Evolutionary conservation across 306 rosid species (phyloP), one percentile per base, ranked within the genome.

Genomic region (Hylodesmum podocarpum): DNA sequence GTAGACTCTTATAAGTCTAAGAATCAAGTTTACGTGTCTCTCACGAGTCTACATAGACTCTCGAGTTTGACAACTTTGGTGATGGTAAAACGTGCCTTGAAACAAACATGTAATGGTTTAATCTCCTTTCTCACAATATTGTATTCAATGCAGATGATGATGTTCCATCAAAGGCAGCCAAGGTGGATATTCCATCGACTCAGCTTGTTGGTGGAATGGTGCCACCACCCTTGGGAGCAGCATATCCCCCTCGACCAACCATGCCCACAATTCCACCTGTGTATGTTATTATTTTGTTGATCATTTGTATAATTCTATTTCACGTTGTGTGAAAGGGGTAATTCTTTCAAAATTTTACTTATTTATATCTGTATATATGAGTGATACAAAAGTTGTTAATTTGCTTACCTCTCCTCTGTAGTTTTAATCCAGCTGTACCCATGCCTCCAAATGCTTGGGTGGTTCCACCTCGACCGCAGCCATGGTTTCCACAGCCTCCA

Each of bases 381-480:
- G 55, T 75, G 49, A 43, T 15, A 4, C 5, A 22, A 28, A 34
- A 47, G 66, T 64, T 61, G 51, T 70, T 66, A 7, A 22, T 4
- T 19, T 29, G 18, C 62, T 31, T 58, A n/a, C n/a, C 18, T 43
- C n/a, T 53, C 16, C 73, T 66, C 65, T 63, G 75, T 91, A 96
- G 99, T 8, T 96, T 92, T 82, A 87, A 80, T 83, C 72, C 96
- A 5, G 76, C 94, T 16, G 80, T 81, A 49, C 93, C 90, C 5
- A 33, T 84, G 61, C 96, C 88, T 63, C 93, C 91, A 16, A 84
- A 79, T 51, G 82, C 83, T 67, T 96, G 99, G 99, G 72, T 85
- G 33, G 88, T 84, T 84, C 90, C 93, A 61, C 93, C 96, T 63
- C 93, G 91, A 59, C 94, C 96, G 67, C 98, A 93, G 81, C 89